Base-by-base conservation (phyloP, 306 rosid genomes). In the Ziziphus jujuba region DNA sequence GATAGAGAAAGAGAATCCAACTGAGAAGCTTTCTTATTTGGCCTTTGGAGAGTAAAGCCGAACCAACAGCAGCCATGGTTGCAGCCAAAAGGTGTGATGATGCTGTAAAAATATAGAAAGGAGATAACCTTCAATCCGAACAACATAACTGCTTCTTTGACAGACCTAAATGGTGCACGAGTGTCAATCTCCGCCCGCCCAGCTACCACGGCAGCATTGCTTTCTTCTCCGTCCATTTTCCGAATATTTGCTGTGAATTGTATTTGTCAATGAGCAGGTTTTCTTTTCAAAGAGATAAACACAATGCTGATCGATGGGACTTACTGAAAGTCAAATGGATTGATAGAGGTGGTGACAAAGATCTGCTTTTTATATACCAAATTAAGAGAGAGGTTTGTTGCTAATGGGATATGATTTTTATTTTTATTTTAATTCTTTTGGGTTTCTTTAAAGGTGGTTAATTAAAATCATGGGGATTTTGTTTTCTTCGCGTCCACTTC, bases 401-500 rank as follows among this genome's bases (percentile, higher is more conserved):
- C 65, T 68, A 82, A 78, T 73, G 90, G 84, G 52, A 59, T 55
- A 28, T 71, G 91, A 76, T 77, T 62, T 82, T 44, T 48, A 63
- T 68, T 69, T 63, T 67, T 34, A 25, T 63, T n/a, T n/a, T n/a
- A n/a, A n/a, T n/a, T n/a, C n/a, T n/a, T n/a, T n/a, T n/a, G n/a
- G n/a, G n/a, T n/a, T 59, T 71, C 55, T 35, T 63, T 57, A 65
- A 61, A 15, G 80, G 65, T 63, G 72, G 74, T 80, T 81, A 66
- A 76, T 55, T 69, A 55, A 62, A 73, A 73, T 71, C 61, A 80
- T 69, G 66, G 69, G 54, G 79, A 33, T 63, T 78, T 67, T 56
- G 76, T 66, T 89, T 81, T 70, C 96, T 89, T 92, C 59, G 96
- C 98, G 97, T 92, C 84, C 96, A 92, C 96, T 92, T 86, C 91